Evolutionary conservation across 208 protist species (phyloP).

Genomic region (Trypanosoma rangeli): DNA sequence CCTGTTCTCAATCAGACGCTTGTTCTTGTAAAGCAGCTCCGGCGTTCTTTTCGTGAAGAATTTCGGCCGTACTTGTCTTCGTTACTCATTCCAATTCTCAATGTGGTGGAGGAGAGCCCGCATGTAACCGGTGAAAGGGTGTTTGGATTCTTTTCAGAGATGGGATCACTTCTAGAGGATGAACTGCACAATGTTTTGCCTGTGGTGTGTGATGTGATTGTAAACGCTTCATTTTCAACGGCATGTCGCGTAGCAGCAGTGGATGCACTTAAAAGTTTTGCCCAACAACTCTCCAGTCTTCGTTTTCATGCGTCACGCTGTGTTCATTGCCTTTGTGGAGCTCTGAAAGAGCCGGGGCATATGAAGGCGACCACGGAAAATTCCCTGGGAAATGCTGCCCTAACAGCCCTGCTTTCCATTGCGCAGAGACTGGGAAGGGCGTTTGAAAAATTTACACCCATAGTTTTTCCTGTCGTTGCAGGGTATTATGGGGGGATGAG

Average conservation of each 20-base stretch:
- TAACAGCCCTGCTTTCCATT: conserved; percentile 65
- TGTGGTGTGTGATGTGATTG: conserved; percentile 77
- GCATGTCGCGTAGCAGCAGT: conserved; percentile 59
- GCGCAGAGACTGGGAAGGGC: conserved; percentile 74
- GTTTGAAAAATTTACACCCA: conserved; percentile 79
- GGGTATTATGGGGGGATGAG: conserved; percentile 45
- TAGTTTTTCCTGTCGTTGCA: conserved; percentile 74
- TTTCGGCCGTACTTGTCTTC: conserved; percentile 75
- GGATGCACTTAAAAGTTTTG: conserved; percentile 71
- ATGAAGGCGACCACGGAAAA: neutral
- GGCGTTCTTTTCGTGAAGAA: conserved; percentile 74
- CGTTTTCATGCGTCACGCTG: conserved; percentile 74
- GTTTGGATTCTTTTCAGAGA: conserved; percentile 77
- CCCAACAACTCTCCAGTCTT: conserved; percentile 56
- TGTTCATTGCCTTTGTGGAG: conserved; percentile 78
- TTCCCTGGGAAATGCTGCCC: conserved; percentile 57
- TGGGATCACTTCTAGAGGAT: conserved; percentile 72
- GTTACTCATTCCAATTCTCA: conserved; percentile 71
- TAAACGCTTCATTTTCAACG: conserved; percentile 48
- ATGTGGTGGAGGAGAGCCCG: conserved; percentile 57
- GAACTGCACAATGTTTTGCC: conserved; percentile 82
- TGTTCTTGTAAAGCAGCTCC: conserved; percentile 65
- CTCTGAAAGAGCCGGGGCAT: conserved; percentile 66
- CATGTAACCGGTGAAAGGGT: conserved; percentile 52
- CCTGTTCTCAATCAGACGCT: conserved; percentile 69